These are phyloP conservation scores for Penicillium manginii DNA, from an alignment of 495 filamentous ascomycete genomes.

Conservation along the genomic window DNA sequence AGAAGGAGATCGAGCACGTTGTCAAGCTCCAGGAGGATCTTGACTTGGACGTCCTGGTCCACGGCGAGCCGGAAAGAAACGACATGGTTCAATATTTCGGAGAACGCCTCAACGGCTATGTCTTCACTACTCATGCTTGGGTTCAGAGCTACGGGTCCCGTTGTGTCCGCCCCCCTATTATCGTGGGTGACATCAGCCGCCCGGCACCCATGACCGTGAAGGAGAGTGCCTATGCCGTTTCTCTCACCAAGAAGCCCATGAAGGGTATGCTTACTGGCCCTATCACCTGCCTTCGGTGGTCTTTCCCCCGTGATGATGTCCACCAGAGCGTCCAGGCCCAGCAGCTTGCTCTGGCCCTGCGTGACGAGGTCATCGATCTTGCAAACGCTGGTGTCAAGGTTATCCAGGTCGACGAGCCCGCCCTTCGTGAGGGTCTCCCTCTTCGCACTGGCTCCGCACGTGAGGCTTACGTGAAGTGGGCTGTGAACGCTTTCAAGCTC, in stretches of 20 bases:
- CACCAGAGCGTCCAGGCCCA: slow-evolving; percentile 98
- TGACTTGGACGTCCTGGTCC: slow-evolving; percentile 92
- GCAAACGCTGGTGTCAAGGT: slow-evolving; percentile 94
- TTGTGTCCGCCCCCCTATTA: slow-evolving; percentile 96
- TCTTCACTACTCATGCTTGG: slow-evolving; percentile 99
- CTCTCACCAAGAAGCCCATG: slow-evolving; percentile 97
- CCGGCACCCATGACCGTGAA: slow-evolving; percentile 98
- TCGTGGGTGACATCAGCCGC: slow-evolving; percentile 97
- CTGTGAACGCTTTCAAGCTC: slow-evolving; percentile 95
- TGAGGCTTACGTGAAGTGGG: slow-evolving; percentile 93
- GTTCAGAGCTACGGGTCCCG: slow-evolving; percentile 98
- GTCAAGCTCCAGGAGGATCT: slow-evolving; percentile 98
- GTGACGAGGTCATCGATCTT: slow-evolving; percentile 97
- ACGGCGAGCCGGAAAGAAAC: slow-evolving; percentile 98
- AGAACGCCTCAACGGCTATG: slow-evolving; percentile 94
- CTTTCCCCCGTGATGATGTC: slow-evolving; percentile 98
- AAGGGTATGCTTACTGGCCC: slow-evolving; percentile 99
- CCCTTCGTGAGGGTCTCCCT: slow-evolving; percentile 97
- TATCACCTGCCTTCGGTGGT: slow-evolving; percentile 98
- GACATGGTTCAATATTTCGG: slow-evolving; percentile 99
- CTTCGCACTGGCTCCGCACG: slow-evolving; percentile 90
- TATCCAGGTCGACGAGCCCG: slow-evolving; percentile 99
- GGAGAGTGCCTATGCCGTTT: slow-evolving; percentile 98
- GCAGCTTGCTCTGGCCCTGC: slow-evolving; percentile 96
- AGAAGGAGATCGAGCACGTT: slow-evolving; percentile 92